Base-by-base conservation (phyloP, 768 basidiomycete species). In the Neoboletus brunneissimus region DNA sequence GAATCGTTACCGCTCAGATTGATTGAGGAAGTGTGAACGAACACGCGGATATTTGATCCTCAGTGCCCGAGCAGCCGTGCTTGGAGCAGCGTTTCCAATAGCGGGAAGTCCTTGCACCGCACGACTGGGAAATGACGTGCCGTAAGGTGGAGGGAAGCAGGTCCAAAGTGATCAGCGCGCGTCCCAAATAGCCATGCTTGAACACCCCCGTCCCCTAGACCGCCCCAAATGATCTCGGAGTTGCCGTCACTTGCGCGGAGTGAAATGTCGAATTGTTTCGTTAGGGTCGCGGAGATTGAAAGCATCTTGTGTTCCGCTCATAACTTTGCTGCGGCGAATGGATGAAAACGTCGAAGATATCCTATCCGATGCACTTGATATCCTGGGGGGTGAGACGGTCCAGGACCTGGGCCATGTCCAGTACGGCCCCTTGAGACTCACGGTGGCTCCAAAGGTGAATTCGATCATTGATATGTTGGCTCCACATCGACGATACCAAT, bases 371-470 rank as follows among this genome's bases (percentile, higher is more conserved):
- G 72, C 80, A 5, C 73, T 85, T 5, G 73, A 72, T 45, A 79
- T 85, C 56, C 68, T 85, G n/a, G 80, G 79, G 5, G 80, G 72
- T 20, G 71, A 76, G 44, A 69, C 68, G 42, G 73, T 77, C 1
- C 59, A 75, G 13, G 79, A 82, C 43, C 72, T 79, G 49, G 76
- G 71, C 35, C 52, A 71, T 31, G 77, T 86, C 47, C 64, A 58
- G 34, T 88, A 85, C 55, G 85, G 86, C 25, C 77, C 81, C 32
- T 70, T 86, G 53, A 70, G 55, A 32, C 69, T 88, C 53, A 79
- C 81, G 7, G 76, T 83, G 37, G 81, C 86, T 43, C 78, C 80
- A 38, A 86, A 87, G 81, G 86, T 81, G 48, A 64, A 50, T 53
- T 40, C 45, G 25, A 16, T 34, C 42, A 35, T 42, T 46, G 47